These are phyloP conservation scores for Flaveria trinervia DNA, from an alignment of 129 eudicot species.

Conservation along the genomic window DNA sequence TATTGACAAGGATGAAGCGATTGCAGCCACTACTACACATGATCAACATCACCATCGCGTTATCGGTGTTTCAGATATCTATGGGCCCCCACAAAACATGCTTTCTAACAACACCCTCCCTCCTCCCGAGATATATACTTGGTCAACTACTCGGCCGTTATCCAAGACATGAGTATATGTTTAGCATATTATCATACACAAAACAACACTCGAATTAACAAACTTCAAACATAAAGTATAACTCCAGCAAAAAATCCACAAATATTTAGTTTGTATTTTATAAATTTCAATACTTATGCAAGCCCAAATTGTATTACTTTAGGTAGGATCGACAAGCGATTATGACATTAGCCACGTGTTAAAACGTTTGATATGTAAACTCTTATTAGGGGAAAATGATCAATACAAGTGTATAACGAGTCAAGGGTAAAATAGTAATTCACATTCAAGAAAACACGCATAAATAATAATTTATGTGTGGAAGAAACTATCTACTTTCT, in stretches of 20 bases:
- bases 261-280: slow-evolving; percentile 7
- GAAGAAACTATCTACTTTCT: slow-evolving; percentile 31
- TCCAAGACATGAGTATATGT: slow-evolving; percentile 35
- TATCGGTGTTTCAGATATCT: slow-evolving; percentile 43
- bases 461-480: slow-evolving; percentile 4
- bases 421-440: slow-evolving; percentile 19
- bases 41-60: slow-evolving; percentile 40
- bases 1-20: slow-evolving; percentile 47
- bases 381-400: slow-evolving; percentile 2
- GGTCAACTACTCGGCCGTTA: slow-evolving; percentile 52
- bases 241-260: not conserved
- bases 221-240: not conserved
- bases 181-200: not conserved
- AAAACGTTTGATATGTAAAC: not conserved
- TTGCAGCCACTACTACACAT: slow-evolving; percentile 25
- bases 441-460: slow-evolving; percentile 7
- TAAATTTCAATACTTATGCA: slow-evolving; percentile 1
- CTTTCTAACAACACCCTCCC: slow-evolving; percentile 43
- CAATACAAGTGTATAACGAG: not conserved
- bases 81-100: slow-evolving; percentile 54
- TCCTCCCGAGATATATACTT: slow-evolving; percentile 55
- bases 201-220: not conserved
- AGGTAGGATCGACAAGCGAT: not conserved
- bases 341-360: not conserved
- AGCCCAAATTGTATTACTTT: not conserved